Conservation (phyloP, 2,329 filamentous ascomycete species). For the Talaromyces rugulosus region DNA sequence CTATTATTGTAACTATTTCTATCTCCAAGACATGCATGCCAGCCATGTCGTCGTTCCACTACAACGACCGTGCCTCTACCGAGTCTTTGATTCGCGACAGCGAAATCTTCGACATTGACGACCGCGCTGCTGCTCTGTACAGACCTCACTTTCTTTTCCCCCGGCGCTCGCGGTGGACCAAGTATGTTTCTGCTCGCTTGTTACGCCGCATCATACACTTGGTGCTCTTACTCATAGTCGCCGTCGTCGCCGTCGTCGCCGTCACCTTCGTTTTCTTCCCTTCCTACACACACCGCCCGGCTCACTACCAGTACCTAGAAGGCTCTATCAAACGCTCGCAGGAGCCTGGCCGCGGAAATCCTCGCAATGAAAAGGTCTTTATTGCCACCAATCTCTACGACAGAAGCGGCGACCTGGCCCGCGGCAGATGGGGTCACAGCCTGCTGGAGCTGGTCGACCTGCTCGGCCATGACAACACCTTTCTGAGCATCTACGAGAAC, state of each 20-base stretch:
- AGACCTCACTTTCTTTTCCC: not conserved
- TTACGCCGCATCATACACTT: slow-evolving; percentile 28
- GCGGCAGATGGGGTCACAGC: slow-evolving; percentile 60
- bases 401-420: slow-evolving; percentile 54
- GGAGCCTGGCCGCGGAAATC: slow-evolving; percentile 45
- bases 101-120: slow-evolving; percentile 36
- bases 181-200: not conserved
- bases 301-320: slow-evolving; percentile 46
- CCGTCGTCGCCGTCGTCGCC: slow-evolving; percentile 30
- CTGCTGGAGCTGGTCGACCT: slow-evolving; percentile 60
- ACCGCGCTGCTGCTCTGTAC: slow-evolving; percentile 19
- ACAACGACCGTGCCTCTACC: slow-evolving; percentile 16
- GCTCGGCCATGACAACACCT: slow-evolving; percentile 64
- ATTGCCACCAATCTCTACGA: slow-evolving; percentile 71
- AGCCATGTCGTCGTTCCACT: not conserved
- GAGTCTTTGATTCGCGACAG: slow-evolving; percentile 26
- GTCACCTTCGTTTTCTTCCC: slow-evolving; percentile 49
- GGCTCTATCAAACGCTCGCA: slow-evolving; percentile 26
- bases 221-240: slow-evolving; percentile 13
- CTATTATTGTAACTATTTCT: no score
- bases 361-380: slow-evolving; percentile 61
- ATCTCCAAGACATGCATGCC: not conserved
- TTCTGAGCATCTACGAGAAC: slow-evolving; percentile 70
- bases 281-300: slow-evolving; percentile 53
- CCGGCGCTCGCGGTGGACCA: not conserved